Percentiles rank a stretch among this genome's conserved stretches.
Conservation (phyloP, 2,329 filamentous ascomycete species). For the Colletotrichum nymphaeae region DNA sequence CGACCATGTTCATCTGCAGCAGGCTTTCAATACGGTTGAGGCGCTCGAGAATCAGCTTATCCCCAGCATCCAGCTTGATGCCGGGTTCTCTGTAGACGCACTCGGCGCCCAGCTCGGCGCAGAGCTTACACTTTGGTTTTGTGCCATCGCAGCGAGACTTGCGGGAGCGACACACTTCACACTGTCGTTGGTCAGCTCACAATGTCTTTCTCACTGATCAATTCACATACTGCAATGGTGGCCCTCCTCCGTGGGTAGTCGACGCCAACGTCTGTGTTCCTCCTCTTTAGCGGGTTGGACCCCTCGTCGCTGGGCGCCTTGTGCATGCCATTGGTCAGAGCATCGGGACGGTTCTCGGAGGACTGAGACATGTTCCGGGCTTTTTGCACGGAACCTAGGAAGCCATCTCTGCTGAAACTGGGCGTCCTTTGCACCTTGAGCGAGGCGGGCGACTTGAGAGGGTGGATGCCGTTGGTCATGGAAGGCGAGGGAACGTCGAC, state of each 20-base stretch:
- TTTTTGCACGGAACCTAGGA: conserved; percentile 64
- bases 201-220: neutral
- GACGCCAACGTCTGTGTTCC: conserved; percentile 70
- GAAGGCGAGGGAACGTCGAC: conserved; percentile 61
- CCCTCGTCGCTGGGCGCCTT: conserved; percentile 62
- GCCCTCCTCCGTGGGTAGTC: conserved; percentile 74
- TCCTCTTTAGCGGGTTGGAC: conserved; percentile 69
- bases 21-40: conserved; percentile 82
- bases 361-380: conserved; percentile 66
- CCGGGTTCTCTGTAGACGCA: conserved; percentile 88
- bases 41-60: conserved; percentile 86
- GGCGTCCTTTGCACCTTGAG: conserved; percentile 60
- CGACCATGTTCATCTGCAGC: conserved; percentile 76
- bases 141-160: conserved; percentile 85
- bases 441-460: conserved; percentile 63
- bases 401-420: conserved; percentile 66
- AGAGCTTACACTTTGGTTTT: conserved; percentile 86
- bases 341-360: conserved; percentile 59
- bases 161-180: conserved; percentile 83
- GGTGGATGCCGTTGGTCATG: conserved; percentile 53
- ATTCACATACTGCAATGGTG: conserved; percentile 70
- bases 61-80: conserved; percentile 87
- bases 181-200: conserved; percentile 58
- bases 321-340: conserved; percentile 56
- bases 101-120: conserved; percentile 83